phyloP scores from a whole-genome alignment of 1,139 yeast species.

The Pichia sp. region DNA sequence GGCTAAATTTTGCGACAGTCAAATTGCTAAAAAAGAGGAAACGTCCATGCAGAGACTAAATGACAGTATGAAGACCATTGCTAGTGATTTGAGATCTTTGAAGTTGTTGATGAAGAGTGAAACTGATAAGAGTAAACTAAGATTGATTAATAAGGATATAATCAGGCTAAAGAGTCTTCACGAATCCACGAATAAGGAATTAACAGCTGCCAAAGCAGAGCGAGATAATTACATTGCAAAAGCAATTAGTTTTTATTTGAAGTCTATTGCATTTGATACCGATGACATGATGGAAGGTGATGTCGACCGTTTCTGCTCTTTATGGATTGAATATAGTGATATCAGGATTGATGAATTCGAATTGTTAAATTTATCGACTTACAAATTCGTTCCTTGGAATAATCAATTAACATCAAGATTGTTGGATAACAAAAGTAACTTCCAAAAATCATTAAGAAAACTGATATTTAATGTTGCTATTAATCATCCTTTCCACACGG shows the following conservation, averaged over 20 bases:
- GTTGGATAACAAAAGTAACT: conserved; percentile 36
- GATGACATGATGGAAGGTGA: conserved; percentile 43
- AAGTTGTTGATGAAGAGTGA: conserved; percentile 35
- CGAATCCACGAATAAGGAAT: conserved; percentile 41
- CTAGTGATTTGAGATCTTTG: conserved; percentile 41
- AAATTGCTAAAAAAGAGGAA: conserved; percentile 39
- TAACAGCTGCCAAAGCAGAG: conserved; percentile 30
- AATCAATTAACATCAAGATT: conserved; percentile 77
- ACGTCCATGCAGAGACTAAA: conserved; percentile 38
- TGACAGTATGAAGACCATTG: conserved; percentile 32
- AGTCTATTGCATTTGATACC: conserved; percentile 39
- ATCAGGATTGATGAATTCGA: conserved; percentile 11
- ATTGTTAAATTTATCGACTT: conserved; percentile 37
- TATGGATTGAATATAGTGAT: conserved; percentile 64
- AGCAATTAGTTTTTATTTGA: conserved; percentile 55
- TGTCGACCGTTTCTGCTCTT: conserved; percentile 68
- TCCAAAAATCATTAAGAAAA: conserved; percentile 47
- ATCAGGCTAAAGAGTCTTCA: conserved; percentile 39
- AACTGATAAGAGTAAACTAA: conserved; percentile 29
- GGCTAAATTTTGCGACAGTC: conserved; percentile 72
- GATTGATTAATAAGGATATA: conserved; percentile 34
- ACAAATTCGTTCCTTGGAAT: conserved; percentile 69
- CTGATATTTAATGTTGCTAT: conserved; percentile 44
- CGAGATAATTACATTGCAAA: conserved; percentile 40
- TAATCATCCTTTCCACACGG: conserved; percentile 70